Conservation (phyloP, 2,329 filamentous ascomycete species). For the Uncinocarpus reesii region DNA sequence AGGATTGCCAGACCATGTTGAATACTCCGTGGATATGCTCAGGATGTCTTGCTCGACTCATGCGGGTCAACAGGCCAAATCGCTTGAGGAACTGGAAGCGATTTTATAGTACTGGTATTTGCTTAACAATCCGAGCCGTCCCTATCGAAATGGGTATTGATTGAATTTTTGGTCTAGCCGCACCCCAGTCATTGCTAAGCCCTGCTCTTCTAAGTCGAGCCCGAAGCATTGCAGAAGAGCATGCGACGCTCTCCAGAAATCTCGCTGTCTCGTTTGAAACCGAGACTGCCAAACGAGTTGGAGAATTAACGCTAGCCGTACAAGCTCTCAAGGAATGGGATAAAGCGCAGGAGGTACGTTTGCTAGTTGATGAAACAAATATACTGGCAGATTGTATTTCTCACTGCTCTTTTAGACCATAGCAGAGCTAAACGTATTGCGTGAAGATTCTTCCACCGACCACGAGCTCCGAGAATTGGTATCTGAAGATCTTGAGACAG, state of each 20-base stretch:
- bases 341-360: slow-evolving; percentile 44
- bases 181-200: slow-evolving; percentile 32
- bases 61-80: slow-evolving; percentile 25
- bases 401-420: slow-evolving; percentile 40
- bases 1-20: slow-evolving; percentile 28
- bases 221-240: slow-evolving; percentile 46
- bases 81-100: slow-evolving; percentile 20
- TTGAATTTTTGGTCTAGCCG: not conserved
- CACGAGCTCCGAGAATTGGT: slow-evolving; percentile 51
- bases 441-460: slow-evolving; percentile 56
- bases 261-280: slow-evolving; percentile 48
- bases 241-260: slow-evolving; percentile 43
- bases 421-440: slow-evolving; percentile 62
- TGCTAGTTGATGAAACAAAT: not conserved
- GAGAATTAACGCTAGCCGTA: slow-evolving; percentile 45
- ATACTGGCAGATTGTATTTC: slow-evolving; percentile 5
- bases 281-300: slow-evolving; percentile 47
- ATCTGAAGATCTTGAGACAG: slow-evolving; percentile 59
- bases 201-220: slow-evolving; percentile 48
- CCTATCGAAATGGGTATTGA: not conserved
- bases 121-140: not conserved
- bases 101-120: slow-evolving; percentile 25
- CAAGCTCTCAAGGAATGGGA: slow-evolving; percentile 49
- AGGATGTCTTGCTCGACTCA: slow-evolving; percentile 36
- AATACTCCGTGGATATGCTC: slow-evolving; percentile 38